phyloP scores from a whole-genome alignment of 129 eudicot species.

The Lactuca saligna region DNA sequence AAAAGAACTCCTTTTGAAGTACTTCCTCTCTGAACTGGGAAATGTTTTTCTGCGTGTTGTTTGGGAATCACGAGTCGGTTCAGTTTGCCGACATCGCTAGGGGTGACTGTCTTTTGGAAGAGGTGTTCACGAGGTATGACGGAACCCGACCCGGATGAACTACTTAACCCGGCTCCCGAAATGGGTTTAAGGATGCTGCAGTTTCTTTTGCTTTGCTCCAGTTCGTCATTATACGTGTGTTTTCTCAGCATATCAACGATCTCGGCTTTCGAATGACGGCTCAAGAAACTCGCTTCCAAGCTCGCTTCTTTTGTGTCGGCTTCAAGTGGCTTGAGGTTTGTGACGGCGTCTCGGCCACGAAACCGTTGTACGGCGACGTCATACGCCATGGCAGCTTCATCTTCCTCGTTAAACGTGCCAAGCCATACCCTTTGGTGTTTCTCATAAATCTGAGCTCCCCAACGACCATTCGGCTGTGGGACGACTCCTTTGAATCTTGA shows the following conservation, averaged over 20 bases:
- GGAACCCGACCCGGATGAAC: neutral
- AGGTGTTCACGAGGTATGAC: conserved; percentile 44
- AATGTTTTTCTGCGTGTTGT: conserved; percentile 87
- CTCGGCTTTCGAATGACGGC: conserved; percentile 70
- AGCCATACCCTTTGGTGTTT: conserved; percentile 90
- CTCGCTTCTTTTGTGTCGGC: conserved; percentile 24
- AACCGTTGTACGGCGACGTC: conserved; percentile 80
- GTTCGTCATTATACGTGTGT: conserved; percentile 82
- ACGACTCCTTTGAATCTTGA: conserved; percentile 88
- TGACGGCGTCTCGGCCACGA: conserved; percentile 88
- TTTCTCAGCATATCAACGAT: conserved; percentile 83
- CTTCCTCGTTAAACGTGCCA: conserved; percentile 80
- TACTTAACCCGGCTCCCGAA: neutral
- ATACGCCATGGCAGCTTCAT: conserved; percentile 80
- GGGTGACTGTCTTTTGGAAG: conserved; percentile 73
- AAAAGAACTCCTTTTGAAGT: conserved; percentile 65
- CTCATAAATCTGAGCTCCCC: conserved; percentile 97
- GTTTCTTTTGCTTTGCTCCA: conserved; percentile 61
- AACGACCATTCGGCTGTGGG: conserved; percentile 91
- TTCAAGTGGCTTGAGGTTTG: conserved; percentile 46
- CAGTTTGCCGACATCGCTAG: conserved; percentile 86
- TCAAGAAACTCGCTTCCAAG: conserved; percentile 52
- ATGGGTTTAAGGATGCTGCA: conserved; percentile 4
- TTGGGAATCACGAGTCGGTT: conserved; percentile 90
- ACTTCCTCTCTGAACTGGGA: conserved; percentile 58